Percentiles rank a stretch among this genome's conserved stretches.
Conservation (phyloP, 768 basidiomycete species). For the Tricholoma matsutake region DNA sequence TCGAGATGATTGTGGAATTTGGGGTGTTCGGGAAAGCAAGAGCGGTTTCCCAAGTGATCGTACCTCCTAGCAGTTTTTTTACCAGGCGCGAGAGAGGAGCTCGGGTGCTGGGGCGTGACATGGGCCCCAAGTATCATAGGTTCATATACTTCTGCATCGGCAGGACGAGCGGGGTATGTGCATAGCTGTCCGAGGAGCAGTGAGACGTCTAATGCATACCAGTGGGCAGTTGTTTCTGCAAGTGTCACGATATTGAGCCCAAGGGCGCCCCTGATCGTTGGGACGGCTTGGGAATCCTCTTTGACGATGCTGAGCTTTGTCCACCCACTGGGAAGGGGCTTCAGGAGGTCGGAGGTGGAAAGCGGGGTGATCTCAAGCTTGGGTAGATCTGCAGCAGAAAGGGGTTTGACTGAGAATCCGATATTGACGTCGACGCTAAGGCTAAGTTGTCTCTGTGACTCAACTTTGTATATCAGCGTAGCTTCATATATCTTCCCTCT, state of each 20-base stretch:
- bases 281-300: constrained; percentile 5
- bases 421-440: too few relatives aligned
- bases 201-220: constrained; percentile 33
- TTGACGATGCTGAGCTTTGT: not conserved
- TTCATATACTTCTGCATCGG: too few relatives aligned
- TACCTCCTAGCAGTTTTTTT: constrained; percentile 24
- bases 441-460: too few relatives aligned
- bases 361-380: too few relatives aligned
- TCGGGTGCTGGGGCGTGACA: constrained; percentile 23
- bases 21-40: constrained; percentile 40
- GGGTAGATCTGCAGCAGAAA: too few relatives aligned
- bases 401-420: too few relatives aligned
- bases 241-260: constrained; percentile 55
- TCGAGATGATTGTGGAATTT: constrained; percentile 29
- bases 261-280: constrained; percentile 32
- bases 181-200: constrained; percentile 64
- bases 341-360: too few relatives aligned
- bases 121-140: constrained; percentile 53
- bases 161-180: too few relatives aligned
- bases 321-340: too few relatives aligned
- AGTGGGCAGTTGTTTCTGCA: constrained; percentile 37
- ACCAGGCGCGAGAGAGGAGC: not conserved
- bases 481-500: too few relatives aligned
- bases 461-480: too few relatives aligned
- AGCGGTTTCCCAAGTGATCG: constrained; percentile 61